phyloP scores from a whole-genome alignment of 495 filamentous ascomycete species.

The Hypoxylon intermedium region DNA sequence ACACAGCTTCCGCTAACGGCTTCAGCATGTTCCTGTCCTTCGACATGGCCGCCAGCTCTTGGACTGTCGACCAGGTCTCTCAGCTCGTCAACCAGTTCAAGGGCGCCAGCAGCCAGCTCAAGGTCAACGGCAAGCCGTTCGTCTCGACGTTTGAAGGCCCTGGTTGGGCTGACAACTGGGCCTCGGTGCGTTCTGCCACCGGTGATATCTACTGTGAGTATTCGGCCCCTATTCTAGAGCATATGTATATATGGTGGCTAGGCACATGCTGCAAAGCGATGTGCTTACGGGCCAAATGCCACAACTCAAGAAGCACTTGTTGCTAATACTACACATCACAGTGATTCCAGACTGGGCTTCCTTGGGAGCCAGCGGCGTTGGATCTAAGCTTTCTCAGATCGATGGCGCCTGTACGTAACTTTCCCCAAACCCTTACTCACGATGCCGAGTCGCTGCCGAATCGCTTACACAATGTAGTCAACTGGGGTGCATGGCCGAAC shows the following conservation, averaged over 20 bases:
- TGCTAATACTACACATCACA: slow-evolving; percentile 9
- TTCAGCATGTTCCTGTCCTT: slow-evolving; percentile 77
- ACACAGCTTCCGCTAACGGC: slow-evolving; percentile 58
- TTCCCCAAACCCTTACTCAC: too few species aligned
- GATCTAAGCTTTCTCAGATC: slow-evolving; percentile 53
- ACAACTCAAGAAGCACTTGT: background rate
- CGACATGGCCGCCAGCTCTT: slow-evolving; percentile 63
- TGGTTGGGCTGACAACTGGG: slow-evolving; percentile 64
- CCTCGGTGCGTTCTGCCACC: slow-evolving; percentile 57
- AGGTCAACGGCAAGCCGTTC: slow-evolving; percentile 63
- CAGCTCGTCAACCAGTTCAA: slow-evolving; percentile 65
- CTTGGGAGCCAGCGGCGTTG: slow-evolving; percentile 60
- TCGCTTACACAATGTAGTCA: slow-evolving; percentile 47
- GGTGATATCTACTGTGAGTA: slow-evolving; percentile 56
- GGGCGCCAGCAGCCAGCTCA: slow-evolving; percentile 58
- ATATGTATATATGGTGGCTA: background rate
- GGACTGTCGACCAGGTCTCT: slow-evolving; percentile 63
- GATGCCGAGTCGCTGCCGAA: too few species aligned
- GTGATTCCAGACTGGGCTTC: slow-evolving; percentile 70
- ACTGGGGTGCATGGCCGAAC: slow-evolving; percentile 77
- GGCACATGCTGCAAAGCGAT: background rate
- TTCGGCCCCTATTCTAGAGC: background rate
- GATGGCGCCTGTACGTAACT: slow-evolving; percentile 63
- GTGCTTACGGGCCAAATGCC: background rate
- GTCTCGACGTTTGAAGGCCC: slow-evolving; percentile 78